Percentiles rank a stretch among this genome's conserved stretches.
Evolutionary conservation across 805 yeast species (phyloP).

Genomic region (Zygosaccharomyces kombuchaensis): DNA sequence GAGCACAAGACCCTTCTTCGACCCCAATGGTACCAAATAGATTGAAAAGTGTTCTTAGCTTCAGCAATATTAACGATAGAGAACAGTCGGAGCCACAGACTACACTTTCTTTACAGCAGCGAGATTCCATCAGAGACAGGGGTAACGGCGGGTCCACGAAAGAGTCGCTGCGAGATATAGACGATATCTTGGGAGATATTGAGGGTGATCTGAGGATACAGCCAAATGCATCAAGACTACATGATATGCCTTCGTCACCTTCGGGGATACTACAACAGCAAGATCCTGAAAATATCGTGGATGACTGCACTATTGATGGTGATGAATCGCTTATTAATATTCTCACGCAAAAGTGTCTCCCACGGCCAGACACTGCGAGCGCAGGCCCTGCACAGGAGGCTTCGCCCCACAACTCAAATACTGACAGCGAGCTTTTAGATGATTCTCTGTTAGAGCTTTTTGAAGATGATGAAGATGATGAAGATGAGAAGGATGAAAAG

Average conservation of each 20-base stretch:
- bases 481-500: not conserved
- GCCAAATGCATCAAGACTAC: conserved; percentile 7
- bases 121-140: conserved; percentile 9
- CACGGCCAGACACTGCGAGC: not conserved
- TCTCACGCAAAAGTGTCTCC: conserved; percentile 22
- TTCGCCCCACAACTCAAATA: not conserved
- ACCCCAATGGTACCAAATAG: conserved; percentile 30
- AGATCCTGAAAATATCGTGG: conserved; percentile 5
- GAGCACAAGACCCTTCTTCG: conserved; percentile 26
- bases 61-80: conserved; percentile 21
- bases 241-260: conserved; percentile 31
- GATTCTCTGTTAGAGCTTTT: conserved; percentile 23
- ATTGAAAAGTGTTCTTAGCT: conserved; percentile 26
- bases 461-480: conserved; percentile 3
- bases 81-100: conserved; percentile 7
- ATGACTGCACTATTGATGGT: conserved; percentile 15
- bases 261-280: conserved; percentile 10
- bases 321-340: conserved; percentile 30
- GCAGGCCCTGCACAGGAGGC: not conserved
- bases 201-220: conserved; percentile 19
- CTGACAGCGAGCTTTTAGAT: conserved; percentile 14
- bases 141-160: conserved; percentile 8
- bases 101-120: conserved; percentile 8
- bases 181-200: conserved; percentile 31
- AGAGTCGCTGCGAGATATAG: conserved; percentile 27